Evolutionary conservation across 2,329 filamentous ascomycete species (phyloP).

Genomic region (Cytospora chrysosperma): DNA sequence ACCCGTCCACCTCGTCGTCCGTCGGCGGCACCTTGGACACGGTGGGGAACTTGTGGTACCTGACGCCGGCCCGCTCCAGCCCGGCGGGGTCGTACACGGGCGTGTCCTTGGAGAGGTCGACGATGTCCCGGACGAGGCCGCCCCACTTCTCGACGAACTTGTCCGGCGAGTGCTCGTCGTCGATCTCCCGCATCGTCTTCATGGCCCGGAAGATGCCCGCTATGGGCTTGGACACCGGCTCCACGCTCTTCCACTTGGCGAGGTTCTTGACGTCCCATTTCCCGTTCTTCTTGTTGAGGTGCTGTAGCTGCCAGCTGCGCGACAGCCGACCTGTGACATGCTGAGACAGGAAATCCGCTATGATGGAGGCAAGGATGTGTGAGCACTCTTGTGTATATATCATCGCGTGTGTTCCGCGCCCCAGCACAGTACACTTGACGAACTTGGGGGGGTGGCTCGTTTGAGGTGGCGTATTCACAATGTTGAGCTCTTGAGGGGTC

Average conservation of each 20-base stretch:
- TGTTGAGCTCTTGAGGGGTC: slow-evolving; percentile 44
- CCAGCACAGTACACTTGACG: slow-evolving; percentile 69
- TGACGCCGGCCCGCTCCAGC: slow-evolving; percentile 64
- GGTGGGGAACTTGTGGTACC: slow-evolving; percentile 85
- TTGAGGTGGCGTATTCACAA: slow-evolving; percentile 46
- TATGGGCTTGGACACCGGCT: slow-evolving; percentile 76
- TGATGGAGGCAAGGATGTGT: slow-evolving; percentile 74
- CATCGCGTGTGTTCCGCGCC: slow-evolving; percentile 76
- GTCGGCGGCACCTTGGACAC: slow-evolving; percentile 86
- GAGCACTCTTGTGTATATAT: slow-evolving; percentile 77
- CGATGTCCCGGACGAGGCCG: slow-evolving; percentile 66
- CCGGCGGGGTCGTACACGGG: slow-evolving; percentile 83
- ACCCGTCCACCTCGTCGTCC: slow-evolving; percentile 51
- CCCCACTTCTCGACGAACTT: slow-evolving; percentile 70
- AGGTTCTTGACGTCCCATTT: slow-evolving; percentile 99
- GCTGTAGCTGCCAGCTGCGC: slow-evolving; percentile 86
- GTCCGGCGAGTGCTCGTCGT: slow-evolving; percentile 75
- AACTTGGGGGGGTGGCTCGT: slow-evolving; percentile 49
- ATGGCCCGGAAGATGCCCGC: slow-evolving; percentile 80
- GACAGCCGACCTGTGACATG: slow-evolving; percentile 76
- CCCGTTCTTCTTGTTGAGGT: slow-evolving; percentile 75
- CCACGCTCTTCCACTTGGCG: slow-evolving; percentile 81
- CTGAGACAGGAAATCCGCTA: slow-evolving; percentile 76
- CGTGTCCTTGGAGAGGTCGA: slow-evolving; percentile 89
- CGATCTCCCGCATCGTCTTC: slow-evolving; percentile 89